A percentile compares a stretch with the other conserved stretches of the same genome.
phyloP scores from a whole-genome alignment of 495 filamentous ascomycete species.

The Xylona heveae region DNA sequence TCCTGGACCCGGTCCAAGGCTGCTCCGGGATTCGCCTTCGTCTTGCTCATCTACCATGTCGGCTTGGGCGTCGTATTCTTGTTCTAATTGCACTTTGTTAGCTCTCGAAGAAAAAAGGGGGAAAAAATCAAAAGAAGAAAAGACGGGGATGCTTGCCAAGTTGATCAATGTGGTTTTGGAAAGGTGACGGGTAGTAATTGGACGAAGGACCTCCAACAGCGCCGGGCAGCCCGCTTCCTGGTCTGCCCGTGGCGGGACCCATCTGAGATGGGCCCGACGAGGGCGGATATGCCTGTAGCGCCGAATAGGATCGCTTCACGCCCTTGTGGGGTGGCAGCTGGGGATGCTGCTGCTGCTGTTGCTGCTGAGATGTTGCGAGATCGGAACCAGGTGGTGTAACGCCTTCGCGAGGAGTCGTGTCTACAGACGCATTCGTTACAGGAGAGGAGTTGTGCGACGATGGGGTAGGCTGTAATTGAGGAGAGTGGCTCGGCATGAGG shows the following conservation, averaged over 20 bases:
- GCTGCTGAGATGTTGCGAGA: conserved; percentile 25
- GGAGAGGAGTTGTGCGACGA: conserved; percentile 70
- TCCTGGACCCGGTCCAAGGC: conserved; percentile 32
- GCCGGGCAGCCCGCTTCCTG: conserved; percentile 9
- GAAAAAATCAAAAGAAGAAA: conserved; percentile 26
- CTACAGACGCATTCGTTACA: conserved; percentile 47
- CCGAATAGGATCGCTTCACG: conserved; percentile 10
- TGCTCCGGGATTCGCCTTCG: conserved; percentile 32
- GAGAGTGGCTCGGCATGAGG: conserved; percentile 17
- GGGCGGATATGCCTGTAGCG: conserved; percentile 8
- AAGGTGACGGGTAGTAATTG: conserved; percentile 60
- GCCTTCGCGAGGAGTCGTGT: conserved; percentile 45
- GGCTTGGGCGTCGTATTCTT: conserved; percentile 94
- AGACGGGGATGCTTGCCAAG: conserved; percentile 73
- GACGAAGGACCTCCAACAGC: background rate
- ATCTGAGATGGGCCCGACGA: conserved; percentile 11
- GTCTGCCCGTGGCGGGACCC: conserved; percentile 11
- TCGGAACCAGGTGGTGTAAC: conserved; percentile 49
- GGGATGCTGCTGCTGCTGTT: conserved; percentile 14
- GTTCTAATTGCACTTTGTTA: conserved; percentile 73
- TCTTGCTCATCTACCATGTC: conserved; percentile 80
- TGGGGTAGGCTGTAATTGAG: conserved; percentile 55
- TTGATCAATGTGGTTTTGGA: conserved; percentile 90
- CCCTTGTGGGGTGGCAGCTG: conserved; percentile 13
- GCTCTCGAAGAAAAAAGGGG: conserved; percentile 39